Base-by-base conservation (phyloP, 495 filamentous ascomycete species). In the Chaetomium tenue region DNA sequence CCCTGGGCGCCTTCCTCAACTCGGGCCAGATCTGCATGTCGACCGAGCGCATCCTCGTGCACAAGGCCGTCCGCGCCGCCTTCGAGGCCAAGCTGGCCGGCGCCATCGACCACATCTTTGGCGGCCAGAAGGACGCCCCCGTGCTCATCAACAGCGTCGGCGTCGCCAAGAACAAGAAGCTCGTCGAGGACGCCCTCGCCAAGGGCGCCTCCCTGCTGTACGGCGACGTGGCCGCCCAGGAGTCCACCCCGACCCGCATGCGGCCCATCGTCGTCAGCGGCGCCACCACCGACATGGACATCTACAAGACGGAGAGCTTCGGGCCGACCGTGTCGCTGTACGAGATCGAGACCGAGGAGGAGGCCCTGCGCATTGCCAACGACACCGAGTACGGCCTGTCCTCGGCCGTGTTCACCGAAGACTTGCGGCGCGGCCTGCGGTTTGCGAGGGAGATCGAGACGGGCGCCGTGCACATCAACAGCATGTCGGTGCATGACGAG, bases 21-120 rank as follows among this genome's bases (percentile, higher is more conserved):
- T 72, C 84, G 25, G 93, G 93, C 1, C 93, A 97, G 80, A 86
- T 95, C 56, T 97, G 93, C 79, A 94, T 97, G 93, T 84, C 86
- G 3, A 96, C 92, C 0, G 93, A 97, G 78, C 86, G 89, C 28
- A 90, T 97, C 71, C 76, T 97, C 23, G 90, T 96, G 25, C 89
- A 95, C 71, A 84, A 84, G 44, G 79, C 82, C 18, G 75, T 96
- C 59, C 83, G 83, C 28, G 81, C 81, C 13, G 72, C 83, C 53
- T 97, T 96, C 74, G 83, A 85, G 56, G 74, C 79, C 56, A 82
- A 85, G 66, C 75, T 93, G 12, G 81, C 85, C 59, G 70, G 73
- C 5, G 81, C 83, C 18, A 74, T 86, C 23, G 77, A 79, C 8
- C 64, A 77, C 4, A 77, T 81, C 18, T 87, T 83, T 57, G 79